Evolutionary conservation across 1,284 basidiomycete species (phyloP).

Genomic region (Moesziomyces parantarcticus): DNA sequence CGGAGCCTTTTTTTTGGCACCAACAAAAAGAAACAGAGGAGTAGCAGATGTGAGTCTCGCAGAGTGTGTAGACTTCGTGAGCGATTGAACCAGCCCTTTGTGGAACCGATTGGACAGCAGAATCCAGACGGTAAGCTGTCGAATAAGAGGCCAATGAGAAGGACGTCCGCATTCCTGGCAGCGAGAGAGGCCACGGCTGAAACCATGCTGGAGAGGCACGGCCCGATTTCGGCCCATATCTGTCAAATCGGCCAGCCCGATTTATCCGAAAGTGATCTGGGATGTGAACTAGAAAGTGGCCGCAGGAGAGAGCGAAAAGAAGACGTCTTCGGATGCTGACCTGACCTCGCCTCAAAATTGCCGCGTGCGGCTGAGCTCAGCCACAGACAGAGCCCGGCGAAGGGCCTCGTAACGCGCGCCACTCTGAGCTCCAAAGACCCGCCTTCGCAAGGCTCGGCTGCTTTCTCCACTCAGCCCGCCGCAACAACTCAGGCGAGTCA

Average conservation of each 20-base stretch:
- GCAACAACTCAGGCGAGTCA: conserved; percentile 2
- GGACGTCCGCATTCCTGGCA: too few species aligned
- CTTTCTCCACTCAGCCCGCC: conserved; percentile 1
- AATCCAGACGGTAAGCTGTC: too few species aligned
- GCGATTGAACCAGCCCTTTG: too few species aligned
- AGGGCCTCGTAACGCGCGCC: conserved; percentile 13
- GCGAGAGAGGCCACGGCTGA: too few species aligned
- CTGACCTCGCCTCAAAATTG: conserved; percentile 3
- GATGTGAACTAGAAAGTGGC: not conserved
- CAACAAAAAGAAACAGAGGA: too few species aligned
- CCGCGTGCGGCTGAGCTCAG: conserved; percentile 17
- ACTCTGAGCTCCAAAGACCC: not conserved
- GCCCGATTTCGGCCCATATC: not conserved
- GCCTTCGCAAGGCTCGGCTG: not conserved
- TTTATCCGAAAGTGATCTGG: conserved; percentile 8
- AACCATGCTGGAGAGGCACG: not conserved
- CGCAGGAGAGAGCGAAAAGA: too few species aligned
- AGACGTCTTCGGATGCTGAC: conserved; percentile 12
- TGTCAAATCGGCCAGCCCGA: not conserved
- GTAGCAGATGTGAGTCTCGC: too few species aligned
- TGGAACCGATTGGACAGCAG: too few species aligned
- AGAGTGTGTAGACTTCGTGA: too few species aligned
- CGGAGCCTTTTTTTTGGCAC: too few species aligned
- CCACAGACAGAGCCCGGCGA: conserved; percentile 1
- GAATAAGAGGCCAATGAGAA: too few species aligned